Conservation (phyloP, 306 rosid species). For the Quillaja saponaria region DNA sequence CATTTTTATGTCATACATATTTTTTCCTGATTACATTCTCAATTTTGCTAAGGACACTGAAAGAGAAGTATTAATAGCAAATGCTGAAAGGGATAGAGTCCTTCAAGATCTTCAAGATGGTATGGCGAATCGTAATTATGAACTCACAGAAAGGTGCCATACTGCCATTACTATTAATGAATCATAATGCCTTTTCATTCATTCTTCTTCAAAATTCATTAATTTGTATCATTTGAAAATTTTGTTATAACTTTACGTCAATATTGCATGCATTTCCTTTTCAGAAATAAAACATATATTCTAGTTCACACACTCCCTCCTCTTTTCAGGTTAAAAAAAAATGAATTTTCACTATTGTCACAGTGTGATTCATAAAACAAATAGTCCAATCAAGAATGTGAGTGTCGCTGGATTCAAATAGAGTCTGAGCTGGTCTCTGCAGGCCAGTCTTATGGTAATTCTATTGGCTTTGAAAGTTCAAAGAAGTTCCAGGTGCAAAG, state of each 20-base stretch:
- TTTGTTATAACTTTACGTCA: not conserved
- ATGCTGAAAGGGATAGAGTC: constrained; percentile 72
- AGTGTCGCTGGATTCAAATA: no score
- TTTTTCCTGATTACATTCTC: constrained; percentile 20
- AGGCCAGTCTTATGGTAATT: no score
- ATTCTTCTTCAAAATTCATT: constrained; percentile 12
- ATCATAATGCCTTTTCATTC: constrained; percentile 14
- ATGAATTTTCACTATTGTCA: no score
- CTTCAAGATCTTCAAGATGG: constrained; percentile 75
- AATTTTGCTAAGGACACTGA: constrained; percentile 74
- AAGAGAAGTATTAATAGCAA: constrained; percentile 62
- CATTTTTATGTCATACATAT: constrained; percentile 6
- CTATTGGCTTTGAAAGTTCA: no score
- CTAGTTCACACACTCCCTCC: no score
- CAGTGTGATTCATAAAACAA: no score
- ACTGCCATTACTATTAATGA: constrained; percentile 46
- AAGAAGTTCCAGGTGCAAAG: no score
- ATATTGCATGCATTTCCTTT: not conserved
- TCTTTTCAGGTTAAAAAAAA: no score
- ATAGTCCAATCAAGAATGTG: no score
- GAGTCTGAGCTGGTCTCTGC: no score
- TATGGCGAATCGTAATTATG: constrained; percentile 61
- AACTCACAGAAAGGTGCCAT: constrained; percentile 76
- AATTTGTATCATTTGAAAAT: constrained; percentile 17
- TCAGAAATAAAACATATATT: no score